Percentiles rank a stretch among this genome's conserved stretches.
Conservation (phyloP, 163 green algal genomes). For the Prototheca cutis region DNA sequence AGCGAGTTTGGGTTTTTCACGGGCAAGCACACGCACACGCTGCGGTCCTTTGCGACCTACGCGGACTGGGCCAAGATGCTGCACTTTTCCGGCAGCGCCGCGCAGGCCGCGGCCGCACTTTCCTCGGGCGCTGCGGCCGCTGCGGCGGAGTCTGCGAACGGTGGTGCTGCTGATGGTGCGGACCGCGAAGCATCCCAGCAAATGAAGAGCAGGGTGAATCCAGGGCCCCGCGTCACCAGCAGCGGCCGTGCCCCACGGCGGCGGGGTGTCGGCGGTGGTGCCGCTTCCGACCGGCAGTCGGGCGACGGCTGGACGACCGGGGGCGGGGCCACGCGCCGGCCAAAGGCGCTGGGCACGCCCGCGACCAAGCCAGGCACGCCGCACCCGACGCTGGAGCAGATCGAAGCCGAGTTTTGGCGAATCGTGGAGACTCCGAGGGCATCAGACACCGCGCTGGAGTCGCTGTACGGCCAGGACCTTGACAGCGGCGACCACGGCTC, state of each 20-base stretch:
- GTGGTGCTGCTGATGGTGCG: background rate
- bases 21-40: conserved; percentile 42
- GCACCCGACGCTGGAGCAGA: conserved; percentile 50
- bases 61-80: conserved; percentile 50
- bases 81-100: conserved; percentile 47
- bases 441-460: conserved; percentile 47
- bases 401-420: conserved; percentile 88
- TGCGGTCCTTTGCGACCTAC: conserved; percentile 59
- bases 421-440: conserved; percentile 56
- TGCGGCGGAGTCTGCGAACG: background rate
- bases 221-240: too few relatives aligned
- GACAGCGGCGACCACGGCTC: conserved; percentile 60
- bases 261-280: too few relatives aligned
- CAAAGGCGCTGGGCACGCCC: background rate
- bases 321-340: conserved; percentile 1
- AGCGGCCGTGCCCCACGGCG: too few relatives aligned
- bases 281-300: background rate
- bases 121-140: background rate
- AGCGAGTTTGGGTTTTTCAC: conserved; percentile 26
- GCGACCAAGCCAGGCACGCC: background rate
- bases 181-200: too few relatives aligned
- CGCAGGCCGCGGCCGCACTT: too few relatives aligned
- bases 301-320: too few relatives aligned
- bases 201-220: too few relatives aligned
- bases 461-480: conserved; percentile 76